Base-by-base conservation (phyloP, 2,329 filamentous ascomycete species). In the Ophiostoma australiae region DNA sequence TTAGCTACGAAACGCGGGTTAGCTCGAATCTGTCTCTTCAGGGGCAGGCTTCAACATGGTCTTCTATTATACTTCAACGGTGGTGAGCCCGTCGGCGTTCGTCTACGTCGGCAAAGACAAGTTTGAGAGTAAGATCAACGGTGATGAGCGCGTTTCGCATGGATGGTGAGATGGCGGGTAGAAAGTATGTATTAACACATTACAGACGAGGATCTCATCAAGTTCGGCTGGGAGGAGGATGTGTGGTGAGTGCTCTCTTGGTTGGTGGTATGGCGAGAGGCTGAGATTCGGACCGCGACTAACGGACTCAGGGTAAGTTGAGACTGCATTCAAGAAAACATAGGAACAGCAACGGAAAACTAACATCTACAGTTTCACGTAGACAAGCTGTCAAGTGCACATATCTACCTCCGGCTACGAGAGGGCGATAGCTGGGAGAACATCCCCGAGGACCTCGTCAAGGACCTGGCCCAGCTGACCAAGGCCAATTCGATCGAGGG, bases 401-500 rank as follows among this genome's bases (percentile, higher is more conserved):
- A 99, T 81, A 93, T 99, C 76, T 99, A 99, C 81, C 87, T 99
- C 44, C 91, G 95, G 44, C 85, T 98, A 75, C 85, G 84, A 20
- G 89, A 94, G 63, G 90, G 89, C 72, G 88, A 95, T 75, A 84
- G 86, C 58, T 99, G 95, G 95, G 93, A 97, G 69, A 81, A 84
- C 63, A 92, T 99, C 72, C 89, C 92, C 0, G 78, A 88, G 73
- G 87, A 87, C 3, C 85, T 99, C 37, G 79, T 99, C 72, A 87
- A 85, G 75, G 95, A 99, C 80, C 93, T 95, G 76, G 95, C 92
- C n/a, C 95, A 99, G 80, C 85, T 99, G 76, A 99, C 95, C 71
- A 99, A 99, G 82, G 95, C 95, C 73, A 99, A 99, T 82, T 97
- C 93, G 72, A 99, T 99, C 76, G 95, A 99, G 84, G 95, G 95